A percentile compares a stretch with the other conserved stretches of the same genome.
Evolutionary conservation across 176 grass and related monocot species (phyloP).

Genomic region (Poa annua): DNA sequence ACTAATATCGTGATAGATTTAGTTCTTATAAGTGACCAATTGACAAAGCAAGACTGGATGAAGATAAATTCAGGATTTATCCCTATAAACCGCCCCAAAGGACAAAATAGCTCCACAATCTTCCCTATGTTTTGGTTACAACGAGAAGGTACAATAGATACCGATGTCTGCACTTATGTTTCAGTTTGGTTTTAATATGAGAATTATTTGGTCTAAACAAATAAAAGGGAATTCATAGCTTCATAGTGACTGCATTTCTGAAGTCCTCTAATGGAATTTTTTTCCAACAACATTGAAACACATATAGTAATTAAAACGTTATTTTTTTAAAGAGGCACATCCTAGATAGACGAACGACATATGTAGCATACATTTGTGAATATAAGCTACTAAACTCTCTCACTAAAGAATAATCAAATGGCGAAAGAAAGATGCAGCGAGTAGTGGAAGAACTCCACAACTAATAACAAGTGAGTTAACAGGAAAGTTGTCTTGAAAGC

Average conservation of each 20-base stretch:
- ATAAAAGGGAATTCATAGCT: neutral
- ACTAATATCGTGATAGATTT: neutral
- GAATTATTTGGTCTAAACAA: neutral
- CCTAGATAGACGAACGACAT: neutral
- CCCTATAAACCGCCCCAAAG: neutral
- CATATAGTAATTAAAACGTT: neutral
- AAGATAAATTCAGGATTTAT: constrained; percentile 5
- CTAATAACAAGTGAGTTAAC: neutral
- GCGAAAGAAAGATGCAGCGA: neutral
- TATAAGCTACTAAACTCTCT: neutral
- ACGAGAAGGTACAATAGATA: neutral
- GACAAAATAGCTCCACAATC: neutral
- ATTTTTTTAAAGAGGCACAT: neutral
- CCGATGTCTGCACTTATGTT: neutral
- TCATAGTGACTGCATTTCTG: neutral
- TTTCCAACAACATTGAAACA: neutral
- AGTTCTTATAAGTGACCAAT: neutral
- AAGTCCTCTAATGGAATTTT: neutral
- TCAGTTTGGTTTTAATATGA: neutral
- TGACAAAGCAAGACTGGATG: neutral
- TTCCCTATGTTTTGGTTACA: neutral
- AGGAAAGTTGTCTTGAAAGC: neutral
- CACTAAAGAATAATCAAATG: neutral
- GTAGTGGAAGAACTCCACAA: neutral
- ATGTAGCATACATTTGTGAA: constrained; percentile 19